Percentiles rank a stretch among this genome's conserved stretches.
Conservation (phyloP, 1,139 yeast species). For the Meyerozyma sp. region DNA sequence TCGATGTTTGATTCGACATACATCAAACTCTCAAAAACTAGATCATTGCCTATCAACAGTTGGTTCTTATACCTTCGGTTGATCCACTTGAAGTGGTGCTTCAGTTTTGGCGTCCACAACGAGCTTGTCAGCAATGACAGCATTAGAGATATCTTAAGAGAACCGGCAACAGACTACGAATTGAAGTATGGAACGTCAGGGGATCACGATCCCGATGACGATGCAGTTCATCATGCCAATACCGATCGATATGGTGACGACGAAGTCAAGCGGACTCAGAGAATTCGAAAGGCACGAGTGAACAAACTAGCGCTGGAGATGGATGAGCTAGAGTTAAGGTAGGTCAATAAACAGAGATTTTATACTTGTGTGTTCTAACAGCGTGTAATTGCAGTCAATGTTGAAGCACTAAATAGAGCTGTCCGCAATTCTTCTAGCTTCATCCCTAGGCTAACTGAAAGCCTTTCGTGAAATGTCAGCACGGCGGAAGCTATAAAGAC, state of each 20-base stretch:
- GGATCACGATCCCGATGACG: conserved; percentile 12
- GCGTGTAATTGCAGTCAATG: too few species aligned
- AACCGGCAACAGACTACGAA: conserved; percentile 32
- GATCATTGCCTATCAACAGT: conserved; percentile 53
- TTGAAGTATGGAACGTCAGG: conserved; percentile 19
- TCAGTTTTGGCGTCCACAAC: conserved; percentile 60
- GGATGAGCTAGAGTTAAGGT: conserved; percentile 15
- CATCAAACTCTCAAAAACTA: conserved; percentile 50
- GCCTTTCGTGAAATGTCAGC: too few species aligned
- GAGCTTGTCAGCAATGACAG: conserved; percentile 52
- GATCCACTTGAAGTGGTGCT: conserved; percentile 65
- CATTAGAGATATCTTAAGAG: conserved; percentile 39
- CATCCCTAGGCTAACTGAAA: too few species aligned
- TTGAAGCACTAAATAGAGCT: too few species aligned
- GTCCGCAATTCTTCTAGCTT: too few species aligned
- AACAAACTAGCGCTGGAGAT: conserved; percentile 27
- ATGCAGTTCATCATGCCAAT: conserved; percentile 9
- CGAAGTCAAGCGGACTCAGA: conserved; percentile 29
- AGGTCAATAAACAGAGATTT: neutral
- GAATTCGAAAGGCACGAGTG: conserved; percentile 30
- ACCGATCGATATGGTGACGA: conserved; percentile 2
- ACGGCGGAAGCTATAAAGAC: too few species aligned
- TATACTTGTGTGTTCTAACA: too few species aligned
- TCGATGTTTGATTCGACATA: conserved; percentile 38
- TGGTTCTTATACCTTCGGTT: conserved; percentile 65